Evolutionary conservation across 352 stramenopile species (phyloP), one percentile per base, ranked within the genome.

Genomic region (Globisporangium rhizosaccharum): DNA sequence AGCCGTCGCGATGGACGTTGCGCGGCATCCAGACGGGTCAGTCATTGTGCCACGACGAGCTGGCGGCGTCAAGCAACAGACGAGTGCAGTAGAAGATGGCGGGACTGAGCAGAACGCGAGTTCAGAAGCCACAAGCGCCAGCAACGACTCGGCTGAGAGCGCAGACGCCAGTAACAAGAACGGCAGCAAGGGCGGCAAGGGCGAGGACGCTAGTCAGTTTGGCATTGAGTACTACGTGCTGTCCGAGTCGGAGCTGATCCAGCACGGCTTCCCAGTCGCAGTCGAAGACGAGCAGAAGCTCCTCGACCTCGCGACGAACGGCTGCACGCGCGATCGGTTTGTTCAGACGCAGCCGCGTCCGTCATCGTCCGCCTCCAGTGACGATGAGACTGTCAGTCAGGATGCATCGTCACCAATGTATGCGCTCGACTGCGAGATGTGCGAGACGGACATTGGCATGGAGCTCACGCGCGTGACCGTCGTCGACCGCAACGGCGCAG

Each of bases 381-480:
- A 67, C 23, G 57, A 61, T 18, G 45, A 57, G 7, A 37, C 53
- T 2, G 12, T 26, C 15, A 23, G 17, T 46, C 12, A 14, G 17
- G 12, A 2, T 2, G 44, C 11, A 12, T 10, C 44, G 11, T 10
- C 44, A 14, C 17, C 57, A 36, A 72, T 92, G 45, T 84, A 87
- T 56, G 87, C 82, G n/a, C 50, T 96, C 46, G 87, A 96, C 56
- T 96, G 87, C 63, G 87, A 96, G 58, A 96, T 96, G 87, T 94
- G 86, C 53, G 81, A 94, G 65, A 96, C 87, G 2, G 85, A 89
- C 49, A 66, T 93, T 33, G 87, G 87, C 26, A 83, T 85, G 68
- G 84, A 93, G 61, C 68, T 95, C 18, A 94, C 87, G 49, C 84
- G 87, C 25, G 71, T 93, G 42, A 95, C 87, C 1, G 71, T 94